These are phyloP conservation scores for Spencermartinsiella europaea DNA, from an alignment of 805 yeast genomes.

Conservation along the genomic window DNA sequence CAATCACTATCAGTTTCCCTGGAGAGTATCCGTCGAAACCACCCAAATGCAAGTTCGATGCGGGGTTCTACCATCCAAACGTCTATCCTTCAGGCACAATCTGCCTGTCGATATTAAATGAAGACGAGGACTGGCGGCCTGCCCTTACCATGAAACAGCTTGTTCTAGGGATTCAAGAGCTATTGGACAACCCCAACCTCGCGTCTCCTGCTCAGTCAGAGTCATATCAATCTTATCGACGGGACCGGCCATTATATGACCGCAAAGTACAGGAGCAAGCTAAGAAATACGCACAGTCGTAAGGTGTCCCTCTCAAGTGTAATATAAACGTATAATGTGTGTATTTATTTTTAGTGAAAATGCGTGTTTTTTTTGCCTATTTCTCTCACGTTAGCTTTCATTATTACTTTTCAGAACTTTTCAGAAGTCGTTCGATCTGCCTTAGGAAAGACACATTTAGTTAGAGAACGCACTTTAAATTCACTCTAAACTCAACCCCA, in stretches of 20 bases:
- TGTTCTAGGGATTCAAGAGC: slow-evolving; percentile 85
- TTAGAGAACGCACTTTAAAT: too few species aligned
- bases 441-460: too few species aligned
- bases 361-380: too few species aligned
- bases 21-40: slow-evolving; percentile 94
- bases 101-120: slow-evolving; percentile 88
- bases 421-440: too few species aligned
- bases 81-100: slow-evolving; percentile 97
- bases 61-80: slow-evolving; percentile 92
- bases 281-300: slow-evolving; percentile 47
- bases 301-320: too few species aligned
- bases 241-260: slow-evolving; percentile 64
- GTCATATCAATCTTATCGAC: slow-evolving; percentile 63
- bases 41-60: slow-evolving; percentile 86
- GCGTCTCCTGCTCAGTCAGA: slow-evolving; percentile 97
- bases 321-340: too few species aligned
- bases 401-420: too few species aligned
- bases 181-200: slow-evolving; percentile 85
- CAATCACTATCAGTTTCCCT: slow-evolving; percentile 75
- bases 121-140: slow-evolving; percentile 97
- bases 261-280: slow-evolving; percentile 80
- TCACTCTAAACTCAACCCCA: too few species aligned
- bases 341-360: too few species aligned
- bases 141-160: slow-evolving; percentile 89
- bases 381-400: too few species aligned